A percentile compares a stretch with the other conserved stretches of the same genome.
phyloP scores from a whole-genome alignment of 2,329 filamentous ascomycete genomes.

The Xylariales sp. region DNA sequence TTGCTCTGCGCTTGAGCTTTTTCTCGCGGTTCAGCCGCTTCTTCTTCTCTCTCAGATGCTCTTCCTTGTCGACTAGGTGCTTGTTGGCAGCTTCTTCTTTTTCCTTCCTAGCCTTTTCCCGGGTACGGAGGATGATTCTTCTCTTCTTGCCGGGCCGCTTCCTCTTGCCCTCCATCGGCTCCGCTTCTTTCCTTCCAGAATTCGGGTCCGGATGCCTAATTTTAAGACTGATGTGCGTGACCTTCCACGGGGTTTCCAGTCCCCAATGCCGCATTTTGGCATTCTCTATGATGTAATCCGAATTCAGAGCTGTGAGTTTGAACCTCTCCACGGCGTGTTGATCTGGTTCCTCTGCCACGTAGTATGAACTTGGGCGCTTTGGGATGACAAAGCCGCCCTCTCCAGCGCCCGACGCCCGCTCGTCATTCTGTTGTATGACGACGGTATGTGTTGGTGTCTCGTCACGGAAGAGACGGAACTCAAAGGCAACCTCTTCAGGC shows the following conservation, averaged over 20 bases:
- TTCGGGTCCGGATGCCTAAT: background rate
- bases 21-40: constrained; percentile 56
- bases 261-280: constrained; percentile 49
- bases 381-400: constrained; percentile 35
- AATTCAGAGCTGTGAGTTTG: constrained; percentile 42
- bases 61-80: constrained; percentile 45
- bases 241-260: constrained; percentile 56
- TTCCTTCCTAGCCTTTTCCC: constrained; percentile 36
- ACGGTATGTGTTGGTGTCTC: constrained; percentile 43
- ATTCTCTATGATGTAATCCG: constrained; percentile 43
- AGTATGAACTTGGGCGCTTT: constrained; percentile 42
- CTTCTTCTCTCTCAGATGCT: constrained; percentile 56
- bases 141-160: constrained; percentile 54
- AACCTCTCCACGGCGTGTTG: constrained; percentile 35
- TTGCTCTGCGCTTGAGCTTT: constrained; percentile 54
- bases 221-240: constrained; percentile 39
- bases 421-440: constrained; percentile 40
- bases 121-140: constrained; percentile 46
- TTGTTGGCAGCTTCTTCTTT: constrained; percentile 34
- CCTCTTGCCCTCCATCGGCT: constrained; percentile 21
- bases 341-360: constrained; percentile 38
- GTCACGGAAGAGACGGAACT: constrained; percentile 54
- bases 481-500: constrained; percentile 40
- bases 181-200: constrained; percentile 9
- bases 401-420: constrained; percentile 32